phyloP scores from a whole-genome alignment of 176 grass and related monocot genomes.

The Pharus latifolius region DNA sequence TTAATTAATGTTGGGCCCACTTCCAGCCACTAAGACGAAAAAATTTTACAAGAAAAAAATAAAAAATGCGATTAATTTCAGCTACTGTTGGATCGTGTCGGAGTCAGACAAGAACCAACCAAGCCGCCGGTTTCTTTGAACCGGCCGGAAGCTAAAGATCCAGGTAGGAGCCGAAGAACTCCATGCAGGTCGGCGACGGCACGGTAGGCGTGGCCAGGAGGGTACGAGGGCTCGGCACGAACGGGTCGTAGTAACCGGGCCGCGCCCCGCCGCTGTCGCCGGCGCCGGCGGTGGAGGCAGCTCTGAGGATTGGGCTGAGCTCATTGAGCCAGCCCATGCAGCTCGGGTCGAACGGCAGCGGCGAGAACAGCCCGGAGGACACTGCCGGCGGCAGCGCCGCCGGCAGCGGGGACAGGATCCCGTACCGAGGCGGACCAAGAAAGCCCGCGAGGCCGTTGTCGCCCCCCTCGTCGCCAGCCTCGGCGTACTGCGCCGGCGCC shows the following conservation, averaged over 20 bases:
- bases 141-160: constrained; percentile 22
- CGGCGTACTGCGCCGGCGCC: background rate
- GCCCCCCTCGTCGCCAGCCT: background rate
- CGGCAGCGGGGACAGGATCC: constrained; percentile 78
- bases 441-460: constrained; percentile 8
- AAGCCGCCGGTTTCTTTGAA: no score
- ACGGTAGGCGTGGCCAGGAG: constrained; percentile 57
- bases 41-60: background rate
- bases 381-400: constrained; percentile 46
- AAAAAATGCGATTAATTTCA: background rate
- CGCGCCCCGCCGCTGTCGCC: background rate
- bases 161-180: constrained; percentile 30
- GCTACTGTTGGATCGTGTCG: background rate
- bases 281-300: background rate
- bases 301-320: constrained; percentile 54
- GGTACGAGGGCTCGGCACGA: constrained; percentile 55
- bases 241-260: constrained; percentile 30
- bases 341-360: constrained; percentile 49
- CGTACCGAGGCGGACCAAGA: background rate
- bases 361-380: constrained; percentile 51
- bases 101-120: no score
- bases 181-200: constrained; percentile 50
- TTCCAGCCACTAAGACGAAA: background rate
- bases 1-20: constrained; percentile 9
- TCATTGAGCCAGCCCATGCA: constrained; percentile 59